Percentiles rank a stretch among this genome's conserved stretches.
Evolutionary conservation across 176 grass and related monocot species (phyloP).

Genomic region (Rhynchospora tenuis): DNA sequence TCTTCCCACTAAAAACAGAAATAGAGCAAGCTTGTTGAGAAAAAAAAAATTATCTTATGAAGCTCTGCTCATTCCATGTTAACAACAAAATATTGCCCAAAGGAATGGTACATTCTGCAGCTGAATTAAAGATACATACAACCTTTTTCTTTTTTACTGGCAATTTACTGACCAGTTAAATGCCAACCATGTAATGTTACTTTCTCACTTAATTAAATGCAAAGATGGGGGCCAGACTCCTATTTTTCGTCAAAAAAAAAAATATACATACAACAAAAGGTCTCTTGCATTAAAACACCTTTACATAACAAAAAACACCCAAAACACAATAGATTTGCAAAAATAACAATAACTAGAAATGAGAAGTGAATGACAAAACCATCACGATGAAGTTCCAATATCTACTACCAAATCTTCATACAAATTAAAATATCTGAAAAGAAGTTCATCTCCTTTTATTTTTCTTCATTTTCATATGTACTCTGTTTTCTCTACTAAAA

Average conservation of each 20-base stretch:
- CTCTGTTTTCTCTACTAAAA: background rate
- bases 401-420: background rate
- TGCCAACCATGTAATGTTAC: no score
- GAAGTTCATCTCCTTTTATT: background rate
- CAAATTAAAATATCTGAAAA: background rate
- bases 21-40: background rate
- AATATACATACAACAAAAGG: background rate
- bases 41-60: background rate
- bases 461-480: background rate
- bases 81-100: background rate
- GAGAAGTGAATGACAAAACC: background rate
- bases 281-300: background rate
- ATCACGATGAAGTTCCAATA: background rate
- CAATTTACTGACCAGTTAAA: no score
- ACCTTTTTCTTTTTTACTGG: no score
- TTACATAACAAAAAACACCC: background rate
- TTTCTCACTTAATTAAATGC: no score
- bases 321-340: background rate
- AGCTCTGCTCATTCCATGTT: background rate
- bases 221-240: no score
- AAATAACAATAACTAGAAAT: background rate
- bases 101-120: background rate
- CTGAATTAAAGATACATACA: background rate
- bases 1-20: conserved; percentile 76
- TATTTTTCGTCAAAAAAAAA: no score